A percentile compares a stretch with the other conserved stretches of the same genome.
phyloP scores from a whole-genome alignment of 371 early-diverging fungal genomes.

The Syncephalastrum contaminatum region DNA sequence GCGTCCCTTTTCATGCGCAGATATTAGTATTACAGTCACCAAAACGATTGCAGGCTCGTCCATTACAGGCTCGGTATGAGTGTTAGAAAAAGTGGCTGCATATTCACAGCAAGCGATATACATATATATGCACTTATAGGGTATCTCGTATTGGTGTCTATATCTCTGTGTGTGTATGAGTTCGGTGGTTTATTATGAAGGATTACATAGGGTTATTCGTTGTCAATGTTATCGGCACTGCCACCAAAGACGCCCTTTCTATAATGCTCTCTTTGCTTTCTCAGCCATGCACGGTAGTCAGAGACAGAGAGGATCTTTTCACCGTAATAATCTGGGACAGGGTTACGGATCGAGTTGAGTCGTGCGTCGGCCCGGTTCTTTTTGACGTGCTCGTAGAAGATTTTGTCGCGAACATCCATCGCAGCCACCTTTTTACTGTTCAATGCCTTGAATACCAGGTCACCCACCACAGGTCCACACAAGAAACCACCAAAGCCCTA shows the following conservation, averaged over 20 bases:
- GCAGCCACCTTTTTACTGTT: slow-evolving; percentile 54
- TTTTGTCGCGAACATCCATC: slow-evolving; percentile 73
- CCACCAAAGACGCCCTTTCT: slow-evolving; percentile 72
- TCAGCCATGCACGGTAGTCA: slow-evolving; percentile 87
- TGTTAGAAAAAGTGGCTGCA: too few species aligned
- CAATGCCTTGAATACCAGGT: slow-evolving; percentile 57
- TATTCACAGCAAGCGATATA: too few species aligned
- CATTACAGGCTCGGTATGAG: too few species aligned
- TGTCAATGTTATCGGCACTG: slow-evolving; percentile 24
- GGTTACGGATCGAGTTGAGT: slow-evolving; percentile 73
- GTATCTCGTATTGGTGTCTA: too few species aligned
- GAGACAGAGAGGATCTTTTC: slow-evolving; percentile 84
- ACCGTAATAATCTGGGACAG: slow-evolving; percentile 92
- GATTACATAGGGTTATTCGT: neutral
- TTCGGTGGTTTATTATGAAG: too few species aligned
- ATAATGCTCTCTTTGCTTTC: slow-evolving; percentile 83
- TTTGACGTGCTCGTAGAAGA: slow-evolving; percentile 79
- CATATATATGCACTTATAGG: too few species aligned
- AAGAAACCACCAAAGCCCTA: slow-evolving; percentile 68
- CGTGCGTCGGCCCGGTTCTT: slow-evolving; percentile 79
- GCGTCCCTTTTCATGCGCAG: too few species aligned
- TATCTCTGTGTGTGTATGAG: too few species aligned
- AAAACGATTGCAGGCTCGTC: too few species aligned
- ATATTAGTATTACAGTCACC: too few species aligned
- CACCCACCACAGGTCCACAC: slow-evolving; percentile 70